Evolutionary conservation across 495 filamentous ascomycete species (phyloP), one percentile per base, ranked within the genome.

Genomic region (Daldinia caldariorum): DNA sequence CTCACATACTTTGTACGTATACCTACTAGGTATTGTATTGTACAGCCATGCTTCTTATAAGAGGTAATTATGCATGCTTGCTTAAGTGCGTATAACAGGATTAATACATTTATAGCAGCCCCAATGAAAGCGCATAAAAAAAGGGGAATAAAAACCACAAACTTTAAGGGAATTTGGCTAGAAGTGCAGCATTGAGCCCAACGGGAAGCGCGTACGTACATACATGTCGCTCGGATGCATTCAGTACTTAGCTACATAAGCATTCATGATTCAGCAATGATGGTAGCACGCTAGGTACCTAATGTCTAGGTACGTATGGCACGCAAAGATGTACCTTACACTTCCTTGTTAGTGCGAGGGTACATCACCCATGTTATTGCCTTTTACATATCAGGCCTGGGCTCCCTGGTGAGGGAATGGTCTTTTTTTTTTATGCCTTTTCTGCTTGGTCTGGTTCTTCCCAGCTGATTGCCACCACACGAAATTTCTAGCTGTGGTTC

Each of bases 381-480:
- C 6, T 20, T 37, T 18, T 54, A 60, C 34, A 57, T 50, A 58
- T 63, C 69, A 63, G 59, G 55, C 69, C 65, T 66, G 60, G 50
- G 56, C 51, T 66, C 61, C 64, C 56, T 61, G 22, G 59, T 49
- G 61, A 54, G 66, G 60, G 58, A 47, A 35, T 70, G 43, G 18
- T 18, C 58, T 72, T 67, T 70, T 26, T 70, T 26, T 67, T 63
- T 69, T 71, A 69, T 63, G 60, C 61, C 60, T 32, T 60, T 61
- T 69, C 69, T 73, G 60, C 74, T 64, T 73, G 73, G 63, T 59
- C 67, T 77, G 74, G 74, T 75, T 43, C 54, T 71, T 20, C 73
- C 72, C 74, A 77, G 74, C 69, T 77, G 74, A 77, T 77, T 77
- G 69, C 72, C 62, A 77, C 74, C 74, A 75, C 72, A 73, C 71